phyloP scores from a whole-genome alignment of 1,284 basidiomycete genomes.

The Melampsora larici-populina region DNA sequence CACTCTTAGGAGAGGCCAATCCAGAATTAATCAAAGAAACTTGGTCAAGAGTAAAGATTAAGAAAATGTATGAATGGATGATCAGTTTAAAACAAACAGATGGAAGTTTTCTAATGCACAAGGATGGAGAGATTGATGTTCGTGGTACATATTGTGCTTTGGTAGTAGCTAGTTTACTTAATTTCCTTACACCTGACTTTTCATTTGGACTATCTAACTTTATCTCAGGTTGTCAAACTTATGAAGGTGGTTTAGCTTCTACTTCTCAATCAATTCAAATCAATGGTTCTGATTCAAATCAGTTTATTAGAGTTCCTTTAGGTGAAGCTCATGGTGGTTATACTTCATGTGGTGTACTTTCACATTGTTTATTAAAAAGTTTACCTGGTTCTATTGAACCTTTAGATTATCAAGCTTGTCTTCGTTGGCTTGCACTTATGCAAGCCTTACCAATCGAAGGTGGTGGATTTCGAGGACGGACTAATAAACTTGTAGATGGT shows the following conservation, averaged over 20 bases:
- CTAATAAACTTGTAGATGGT: slow-evolving; percentile 97
- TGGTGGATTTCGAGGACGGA: too few species aligned
- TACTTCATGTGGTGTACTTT: slow-evolving; percentile 84
- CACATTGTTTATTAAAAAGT: slow-evolving; percentile 64
- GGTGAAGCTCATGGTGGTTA: slow-evolving; percentile 98
- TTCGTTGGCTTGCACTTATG: slow-evolving; percentile 55
- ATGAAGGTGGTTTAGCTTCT: slow-evolving; percentile 92
- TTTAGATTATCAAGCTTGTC: slow-evolving; percentile 16
- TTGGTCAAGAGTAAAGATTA: slow-evolving; percentile 80
- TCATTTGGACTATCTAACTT: slow-evolving; percentile 60
- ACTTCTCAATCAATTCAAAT: slow-evolving; percentile 66
- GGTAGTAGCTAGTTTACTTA: slow-evolving; percentile 66
- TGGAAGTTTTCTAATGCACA: slow-evolving; percentile 86
- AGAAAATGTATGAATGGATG: slow-evolving; percentile 79
- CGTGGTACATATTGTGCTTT: slow-evolving; percentile 75
- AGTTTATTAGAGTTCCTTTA: slow-evolving; percentile 61
- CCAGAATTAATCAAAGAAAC: slow-evolving; percentile 55
- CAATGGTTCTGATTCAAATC: slow-evolving; percentile 47
- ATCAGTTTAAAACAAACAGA: slow-evolving; percentile 88
- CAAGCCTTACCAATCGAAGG: slow-evolving; percentile 75
- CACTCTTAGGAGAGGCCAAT: slow-evolving; percentile 49
- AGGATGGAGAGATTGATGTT: slow-evolving; percentile 87
- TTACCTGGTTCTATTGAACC: slow-evolving; percentile 35
- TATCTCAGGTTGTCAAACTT: slow-evolving; percentile 80
- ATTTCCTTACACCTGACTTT: slow-evolving; percentile 83